Conservation (phyloP, 805 yeast genomes). For the Yarrowia yakushimensis region DNA sequence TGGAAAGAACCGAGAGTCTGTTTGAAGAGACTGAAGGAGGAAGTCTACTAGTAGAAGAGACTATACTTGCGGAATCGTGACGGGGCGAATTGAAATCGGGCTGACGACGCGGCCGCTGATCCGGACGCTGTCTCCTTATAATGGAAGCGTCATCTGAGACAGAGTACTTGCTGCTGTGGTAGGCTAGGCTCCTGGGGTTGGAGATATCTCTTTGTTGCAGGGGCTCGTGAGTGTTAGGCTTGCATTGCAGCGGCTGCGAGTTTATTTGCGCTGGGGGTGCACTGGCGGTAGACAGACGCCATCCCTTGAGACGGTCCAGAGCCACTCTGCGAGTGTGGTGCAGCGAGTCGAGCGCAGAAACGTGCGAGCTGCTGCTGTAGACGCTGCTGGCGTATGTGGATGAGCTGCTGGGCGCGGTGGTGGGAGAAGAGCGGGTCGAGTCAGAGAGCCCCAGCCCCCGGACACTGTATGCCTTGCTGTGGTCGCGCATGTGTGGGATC, state of each 20-base stretch:
- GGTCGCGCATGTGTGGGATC: slow-evolving; percentile 10
- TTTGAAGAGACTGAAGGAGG: background rate
- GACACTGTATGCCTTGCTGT: background rate
- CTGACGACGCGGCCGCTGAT: background rate
- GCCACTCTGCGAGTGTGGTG: background rate
- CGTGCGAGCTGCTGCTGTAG: background rate
- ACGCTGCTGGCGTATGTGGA: background rate
- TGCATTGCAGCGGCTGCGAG: slow-evolving; percentile 21
- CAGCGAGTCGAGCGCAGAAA: background rate
- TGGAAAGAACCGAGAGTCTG: background rate
- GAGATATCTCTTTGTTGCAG: slow-evolving; percentile 7
- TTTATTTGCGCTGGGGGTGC: background rate
- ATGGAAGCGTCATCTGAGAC: slow-evolving; percentile 13
- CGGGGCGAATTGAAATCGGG: background rate
- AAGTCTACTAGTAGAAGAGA: background rate
- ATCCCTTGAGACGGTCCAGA: slow-evolving; percentile 4
- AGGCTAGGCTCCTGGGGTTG: slow-evolving; percentile 9
- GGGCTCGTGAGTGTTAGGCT: slow-evolving; percentile 2
- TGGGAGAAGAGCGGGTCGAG: background rate
- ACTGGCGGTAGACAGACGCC: background rate
- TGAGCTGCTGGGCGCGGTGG: background rate
- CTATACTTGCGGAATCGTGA: no score
- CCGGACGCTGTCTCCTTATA: slow-evolving; percentile 2
- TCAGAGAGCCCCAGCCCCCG: background rate
- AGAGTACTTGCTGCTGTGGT: slow-evolving; percentile 8